These are phyloP conservation scores for Calvatia gigantea DNA, from an alignment of 768 basidiomycete species.

Conservation along the genomic window DNA sequence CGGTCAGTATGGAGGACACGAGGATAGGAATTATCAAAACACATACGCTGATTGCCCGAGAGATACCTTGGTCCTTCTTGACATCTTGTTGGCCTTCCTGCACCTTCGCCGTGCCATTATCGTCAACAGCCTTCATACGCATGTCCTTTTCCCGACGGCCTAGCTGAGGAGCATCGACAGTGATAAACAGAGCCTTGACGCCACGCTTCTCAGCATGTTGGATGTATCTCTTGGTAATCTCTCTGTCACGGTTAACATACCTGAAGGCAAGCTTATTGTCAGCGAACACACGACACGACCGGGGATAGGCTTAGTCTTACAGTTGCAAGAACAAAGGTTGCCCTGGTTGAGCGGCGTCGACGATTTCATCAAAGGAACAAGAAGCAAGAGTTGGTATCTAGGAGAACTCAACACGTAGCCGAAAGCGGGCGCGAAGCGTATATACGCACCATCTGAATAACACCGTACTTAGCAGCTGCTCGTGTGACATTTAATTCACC, in stretches of 20 bases:
- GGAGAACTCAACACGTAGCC: background rate
- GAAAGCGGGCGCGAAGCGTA: background rate
- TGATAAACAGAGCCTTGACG: constrained; percentile 94
- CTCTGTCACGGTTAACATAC: constrained; percentile 90
- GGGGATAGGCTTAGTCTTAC: constrained; percentile 30
- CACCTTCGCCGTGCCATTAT: constrained; percentile 54
- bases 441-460: constrained; percentile 45
- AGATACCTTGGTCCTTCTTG: constrained; percentile 87
- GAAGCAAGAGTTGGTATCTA: constrained; percentile 95
- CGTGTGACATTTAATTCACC: constrained; percentile 90
- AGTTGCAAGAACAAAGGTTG: constrained; percentile 88
- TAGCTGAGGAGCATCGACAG: constrained; percentile 95
- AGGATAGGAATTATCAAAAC: constrained; percentile 5
- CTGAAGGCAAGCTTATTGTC: constrained; percentile 26
- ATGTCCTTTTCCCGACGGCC: constrained; percentile 97
- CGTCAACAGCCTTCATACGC: constrained; percentile 92
- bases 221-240: constrained; percentile 80
- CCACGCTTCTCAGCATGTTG: constrained; percentile 89
- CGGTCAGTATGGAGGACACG: background rate
- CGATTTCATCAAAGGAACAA: constrained; percentile 93
- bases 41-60: constrained; percentile 85
- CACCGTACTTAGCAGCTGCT: constrained; percentile 70
- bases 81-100: constrained; percentile 53
- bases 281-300: background rate
- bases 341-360: constrained; percentile 74